Conservation (phyloP, 768 basidiomycete species). For the Phylloporus sp. region DNA sequence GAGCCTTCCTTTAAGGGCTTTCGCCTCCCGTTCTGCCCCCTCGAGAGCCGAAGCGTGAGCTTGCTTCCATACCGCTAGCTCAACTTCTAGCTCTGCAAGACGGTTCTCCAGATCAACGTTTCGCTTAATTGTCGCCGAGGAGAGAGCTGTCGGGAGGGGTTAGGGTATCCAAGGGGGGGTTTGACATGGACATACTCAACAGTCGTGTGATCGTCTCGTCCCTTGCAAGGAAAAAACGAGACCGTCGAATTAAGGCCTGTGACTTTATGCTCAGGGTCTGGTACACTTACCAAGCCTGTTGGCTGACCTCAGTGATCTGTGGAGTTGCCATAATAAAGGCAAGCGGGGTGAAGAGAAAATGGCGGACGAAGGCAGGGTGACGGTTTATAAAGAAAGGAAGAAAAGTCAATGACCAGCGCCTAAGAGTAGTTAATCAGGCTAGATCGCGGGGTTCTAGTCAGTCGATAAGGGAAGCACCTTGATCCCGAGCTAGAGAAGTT, state of each 20-base stretch:
- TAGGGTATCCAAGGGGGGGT: constrained; percentile 5
- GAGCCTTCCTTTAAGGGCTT: constrained; percentile 64
- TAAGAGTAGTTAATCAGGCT: constrained; percentile 50
- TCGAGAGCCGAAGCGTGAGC: constrained; percentile 62
- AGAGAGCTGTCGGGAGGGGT: constrained; percentile 46
- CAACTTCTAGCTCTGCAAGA: constrained; percentile 62
- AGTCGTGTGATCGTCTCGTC: constrained; percentile 62
- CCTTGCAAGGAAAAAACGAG: constrained; percentile 38
- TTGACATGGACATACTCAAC: constrained; percentile 41
- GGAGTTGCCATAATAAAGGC: constrained; percentile 48
- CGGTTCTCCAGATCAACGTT: constrained; percentile 61
- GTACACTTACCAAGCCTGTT: constrained; percentile 58
- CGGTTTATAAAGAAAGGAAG: constrained; percentile 36
- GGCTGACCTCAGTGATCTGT: constrained; percentile 53
- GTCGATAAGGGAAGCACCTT: constrained; percentile 30
- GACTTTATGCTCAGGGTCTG: constrained; percentile 5
- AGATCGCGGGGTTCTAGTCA: constrained; percentile 50
- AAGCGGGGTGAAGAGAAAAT: constrained; percentile 31
- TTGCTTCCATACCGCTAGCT: constrained; percentile 66
- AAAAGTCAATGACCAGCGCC: constrained; percentile 23
- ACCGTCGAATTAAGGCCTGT: constrained; percentile 16
- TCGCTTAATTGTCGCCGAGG: constrained; percentile 55
- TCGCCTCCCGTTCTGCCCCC: constrained; percentile 55
- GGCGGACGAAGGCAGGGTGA: constrained; percentile 18
- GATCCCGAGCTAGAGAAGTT: constrained; percentile 23